Conservation (phyloP, 345 rosid genomes). For the Raphanus sativus region DNA sequence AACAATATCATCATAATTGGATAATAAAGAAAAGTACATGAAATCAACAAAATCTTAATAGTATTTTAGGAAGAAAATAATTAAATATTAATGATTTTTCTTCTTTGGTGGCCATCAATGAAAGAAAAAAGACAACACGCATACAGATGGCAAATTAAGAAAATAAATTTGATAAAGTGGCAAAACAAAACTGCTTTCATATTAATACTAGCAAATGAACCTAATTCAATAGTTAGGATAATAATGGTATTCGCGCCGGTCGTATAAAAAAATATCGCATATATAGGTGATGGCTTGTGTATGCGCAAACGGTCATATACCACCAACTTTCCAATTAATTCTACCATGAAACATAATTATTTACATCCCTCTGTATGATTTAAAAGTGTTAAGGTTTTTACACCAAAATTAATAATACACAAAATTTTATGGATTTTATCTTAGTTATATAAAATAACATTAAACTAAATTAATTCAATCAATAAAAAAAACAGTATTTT, state of each 20-base stretch:
- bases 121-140: background rate
- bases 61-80: background rate
- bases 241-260: slow-evolving; percentile 5
- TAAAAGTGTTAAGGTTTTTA: too few relatives aligned
- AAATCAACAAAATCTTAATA: too few relatives aligned
- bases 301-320: slow-evolving; percentile 21
- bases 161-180: background rate
- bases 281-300: background rate
- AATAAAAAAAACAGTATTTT: too few relatives aligned
- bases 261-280: background rate
- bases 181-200: slow-evolving; percentile 17
- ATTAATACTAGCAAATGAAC: slow-evolving; percentile 10
- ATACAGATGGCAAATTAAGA: background rate
- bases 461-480: too few relatives aligned
- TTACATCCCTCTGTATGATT: background rate
- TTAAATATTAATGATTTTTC: background rate
- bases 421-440: too few relatives aligned
- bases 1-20: too few relatives aligned
- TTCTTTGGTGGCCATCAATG: background rate
- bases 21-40: too few relatives aligned
- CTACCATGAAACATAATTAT: background rate
- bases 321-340: background rate
- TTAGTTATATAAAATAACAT: too few relatives aligned
- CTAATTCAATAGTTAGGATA: slow-evolving; percentile 17
- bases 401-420: too few relatives aligned